These are phyloP conservation scores for Pseudogymnoascus sp. DNA, from an alignment of 2,329 filamentous ascomycete species.

Conservation along the genomic window DNA sequence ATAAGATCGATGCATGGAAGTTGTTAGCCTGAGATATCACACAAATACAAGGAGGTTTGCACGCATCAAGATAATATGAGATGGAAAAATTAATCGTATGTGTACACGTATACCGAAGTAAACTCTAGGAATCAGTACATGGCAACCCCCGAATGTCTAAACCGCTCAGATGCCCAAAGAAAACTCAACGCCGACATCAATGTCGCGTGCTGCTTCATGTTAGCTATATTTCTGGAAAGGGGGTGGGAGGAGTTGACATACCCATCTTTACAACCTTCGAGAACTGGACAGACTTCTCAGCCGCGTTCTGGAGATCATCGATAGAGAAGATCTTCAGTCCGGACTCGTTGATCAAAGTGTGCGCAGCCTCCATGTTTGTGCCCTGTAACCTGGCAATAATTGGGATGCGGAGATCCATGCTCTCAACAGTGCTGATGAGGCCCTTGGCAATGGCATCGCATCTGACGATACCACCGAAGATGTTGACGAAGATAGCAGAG, in stretches of 20 bases:
- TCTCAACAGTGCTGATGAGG: constrained; percentile 88
- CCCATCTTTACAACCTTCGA: constrained; percentile 99
- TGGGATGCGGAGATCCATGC: constrained; percentile 91
- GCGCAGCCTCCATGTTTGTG: constrained; percentile 94
- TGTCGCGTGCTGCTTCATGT: constrained; percentile 66
- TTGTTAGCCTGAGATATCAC: neutral
- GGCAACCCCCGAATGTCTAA: constrained; percentile 12
- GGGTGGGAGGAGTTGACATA: constrained; percentile 40
- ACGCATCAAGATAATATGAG: neutral
- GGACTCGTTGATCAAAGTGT: constrained; percentile 90
- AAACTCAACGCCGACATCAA: constrained; percentile 95
- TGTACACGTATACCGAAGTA: constrained; percentile 8
- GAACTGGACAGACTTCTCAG: constrained; percentile 97
- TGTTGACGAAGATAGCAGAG: constrained; percentile 98
- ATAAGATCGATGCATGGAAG: neutral
- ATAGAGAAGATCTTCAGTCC: constrained; percentile 99
- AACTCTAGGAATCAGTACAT: constrained; percentile 9
- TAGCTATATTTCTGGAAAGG: constrained; percentile 18
- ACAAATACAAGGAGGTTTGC: neutral
- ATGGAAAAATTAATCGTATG: constrained; percentile 8
- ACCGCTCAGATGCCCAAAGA: constrained; percentile 71
- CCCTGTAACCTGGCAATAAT: constrained; percentile 97
- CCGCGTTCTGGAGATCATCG: constrained; percentile 92
- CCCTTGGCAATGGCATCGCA: constrained; percentile 97
- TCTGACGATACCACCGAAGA: constrained; percentile 97